Conservation (phyloP, 139 green algal species). For the Mesostigma viride region DNA sequence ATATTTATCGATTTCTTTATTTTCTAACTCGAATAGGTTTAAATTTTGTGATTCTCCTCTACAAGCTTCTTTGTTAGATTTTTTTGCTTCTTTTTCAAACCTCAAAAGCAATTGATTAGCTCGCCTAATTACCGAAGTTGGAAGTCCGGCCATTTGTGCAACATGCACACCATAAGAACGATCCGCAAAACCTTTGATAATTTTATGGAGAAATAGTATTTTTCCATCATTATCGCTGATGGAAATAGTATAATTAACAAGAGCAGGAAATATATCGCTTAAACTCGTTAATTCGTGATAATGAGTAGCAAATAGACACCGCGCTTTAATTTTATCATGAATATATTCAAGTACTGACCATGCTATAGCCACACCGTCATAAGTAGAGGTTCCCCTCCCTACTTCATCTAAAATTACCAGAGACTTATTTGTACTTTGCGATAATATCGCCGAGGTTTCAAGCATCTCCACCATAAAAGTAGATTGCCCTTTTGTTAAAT, state of each 20-base stretch:
- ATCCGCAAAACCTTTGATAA: no score
- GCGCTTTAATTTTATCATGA: background rate
- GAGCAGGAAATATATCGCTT: background rate
- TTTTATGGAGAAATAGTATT: no score
- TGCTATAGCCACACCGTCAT: background rate
- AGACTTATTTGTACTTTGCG: background rate
- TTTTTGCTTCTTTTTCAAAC: no score
- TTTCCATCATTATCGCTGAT: background rate
- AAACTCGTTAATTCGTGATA: background rate
- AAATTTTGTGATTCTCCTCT: no score
- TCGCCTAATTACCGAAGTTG: no score
- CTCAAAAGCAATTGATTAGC: no score
- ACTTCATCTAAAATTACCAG: background rate
- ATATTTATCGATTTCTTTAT: no score
- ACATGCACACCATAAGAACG: no score
- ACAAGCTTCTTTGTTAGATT: no score
- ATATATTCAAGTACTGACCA: background rate
- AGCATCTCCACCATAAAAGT: slow-evolving; percentile 8
- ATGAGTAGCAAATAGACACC: background rate
- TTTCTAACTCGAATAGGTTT: no score
- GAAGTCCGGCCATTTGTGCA: no score
- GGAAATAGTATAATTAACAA: background rate
- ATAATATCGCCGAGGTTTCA: background rate
- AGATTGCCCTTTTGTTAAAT: background rate
- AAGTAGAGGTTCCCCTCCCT: background rate